Conservation (phyloP, 2,329 filamentous ascomycete species). For the Cercospora brassicicola region DNA sequence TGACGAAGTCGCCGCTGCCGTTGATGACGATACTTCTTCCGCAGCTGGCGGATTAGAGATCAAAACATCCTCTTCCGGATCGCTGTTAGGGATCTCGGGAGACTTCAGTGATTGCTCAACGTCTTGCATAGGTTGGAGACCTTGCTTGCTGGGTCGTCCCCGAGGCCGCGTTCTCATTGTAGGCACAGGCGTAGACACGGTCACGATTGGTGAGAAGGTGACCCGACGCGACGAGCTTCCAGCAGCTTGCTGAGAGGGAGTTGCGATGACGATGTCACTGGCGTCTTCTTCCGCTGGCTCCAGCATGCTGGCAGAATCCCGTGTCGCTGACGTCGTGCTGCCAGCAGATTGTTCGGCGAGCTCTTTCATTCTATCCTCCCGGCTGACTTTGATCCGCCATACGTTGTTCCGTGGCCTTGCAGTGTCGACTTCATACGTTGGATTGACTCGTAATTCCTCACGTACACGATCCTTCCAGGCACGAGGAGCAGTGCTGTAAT, state of each 20-base stretch:
- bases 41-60: background rate
- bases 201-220: constrained; percentile 17
- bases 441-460: constrained; percentile 10
- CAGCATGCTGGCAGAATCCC: background rate
- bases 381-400: constrained; percentile 7
- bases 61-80: background rate
- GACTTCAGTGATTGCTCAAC: background rate
- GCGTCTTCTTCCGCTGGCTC: background rate
- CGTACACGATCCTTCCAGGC: constrained; percentile 12
- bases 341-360: background rate
- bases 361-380: background rate
- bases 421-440: constrained; percentile 8
- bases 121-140: background rate
- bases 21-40: background rate
- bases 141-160: background rate
- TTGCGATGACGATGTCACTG: background rate
- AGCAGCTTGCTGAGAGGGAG: background rate
- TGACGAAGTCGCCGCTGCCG: background rate
- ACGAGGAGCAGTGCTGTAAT: constrained; percentile 11
- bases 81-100: constrained; percentile 6
- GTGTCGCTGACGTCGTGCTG: background rate
- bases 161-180: background rate
- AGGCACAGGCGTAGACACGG: constrained; percentile 8
- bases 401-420: constrained; percentile 1
- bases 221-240: constrained; percentile 13